Percentiles rank a stretch among this genome's conserved stretches.
Conservation (phyloP, 1,284 basidiomycete species). For the Apiotrichum sp. region DNA sequence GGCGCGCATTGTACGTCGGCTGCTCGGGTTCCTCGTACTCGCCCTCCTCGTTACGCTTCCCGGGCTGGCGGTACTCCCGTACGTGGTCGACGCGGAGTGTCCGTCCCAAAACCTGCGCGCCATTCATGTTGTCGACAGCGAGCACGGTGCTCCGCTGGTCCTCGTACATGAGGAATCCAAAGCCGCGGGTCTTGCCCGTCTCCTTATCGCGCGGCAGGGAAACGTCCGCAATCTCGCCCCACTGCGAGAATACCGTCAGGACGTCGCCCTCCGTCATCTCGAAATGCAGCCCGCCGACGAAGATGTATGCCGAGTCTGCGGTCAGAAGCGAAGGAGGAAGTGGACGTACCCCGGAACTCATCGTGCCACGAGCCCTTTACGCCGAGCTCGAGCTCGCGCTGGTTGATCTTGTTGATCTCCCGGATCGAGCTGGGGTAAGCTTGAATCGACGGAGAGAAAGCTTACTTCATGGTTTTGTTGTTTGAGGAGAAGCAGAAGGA, state of each 20-base stretch:
- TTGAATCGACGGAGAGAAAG: not conserved
- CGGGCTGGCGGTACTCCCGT: constrained; percentile 84
- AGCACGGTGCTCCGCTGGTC: constrained; percentile 93
- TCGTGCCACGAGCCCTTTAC: constrained; percentile 87
- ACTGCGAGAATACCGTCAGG: constrained; percentile 96
- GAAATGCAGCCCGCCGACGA: constrained; percentile 74
- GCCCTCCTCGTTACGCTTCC: constrained; percentile 72
- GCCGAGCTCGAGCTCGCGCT: constrained; percentile 81
- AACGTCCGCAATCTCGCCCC: constrained; percentile 87
- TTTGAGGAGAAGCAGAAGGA: not conserved
- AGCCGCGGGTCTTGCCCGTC: constrained; percentile 82
- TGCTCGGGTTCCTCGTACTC: constrained; percentile 81
- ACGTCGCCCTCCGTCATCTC: constrained; percentile 97
- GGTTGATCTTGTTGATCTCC: constrained; percentile 90
- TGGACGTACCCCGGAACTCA: constrained; percentile 68
- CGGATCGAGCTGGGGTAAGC: constrained; percentile 64
- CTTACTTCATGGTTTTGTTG: constrained; percentile 19
- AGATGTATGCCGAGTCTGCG: constrained; percentile 88
- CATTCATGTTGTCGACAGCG: constrained; percentile 98
- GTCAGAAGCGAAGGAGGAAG: not conserved
- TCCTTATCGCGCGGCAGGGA: constrained; percentile 89
- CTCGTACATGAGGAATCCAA: constrained; percentile 98
- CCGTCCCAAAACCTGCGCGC: constrained; percentile 77
- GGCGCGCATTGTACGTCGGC: constrained; percentile 76
- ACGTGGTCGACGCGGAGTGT: constrained; percentile 89